phyloP scores from a whole-genome alignment of 73 alveolate species.

The Tetrahymena elliotti region DNA sequence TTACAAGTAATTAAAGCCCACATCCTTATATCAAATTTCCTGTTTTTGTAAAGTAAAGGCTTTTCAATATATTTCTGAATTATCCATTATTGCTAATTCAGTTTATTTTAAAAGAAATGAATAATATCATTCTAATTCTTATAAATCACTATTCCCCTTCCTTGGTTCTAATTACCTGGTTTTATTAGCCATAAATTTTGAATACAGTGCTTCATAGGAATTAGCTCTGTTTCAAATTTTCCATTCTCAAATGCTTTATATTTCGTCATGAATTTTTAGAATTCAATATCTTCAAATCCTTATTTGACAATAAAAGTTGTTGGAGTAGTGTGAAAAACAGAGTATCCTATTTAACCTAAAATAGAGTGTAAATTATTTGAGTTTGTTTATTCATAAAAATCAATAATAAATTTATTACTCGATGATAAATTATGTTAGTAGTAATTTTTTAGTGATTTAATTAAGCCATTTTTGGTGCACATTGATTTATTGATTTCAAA shows the following conservation, averaged over 20 bases:
- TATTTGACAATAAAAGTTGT: conserved; percentile 48
- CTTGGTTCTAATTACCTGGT: conserved; percentile 83
- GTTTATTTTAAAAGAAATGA: conserved; percentile 27
- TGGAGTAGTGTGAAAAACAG: conserved; percentile 58
- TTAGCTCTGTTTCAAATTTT: conserved; percentile 27
- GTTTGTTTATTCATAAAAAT: too few relatives aligned
- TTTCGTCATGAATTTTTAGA: conserved; percentile 7
- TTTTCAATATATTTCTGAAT: conserved; percentile 83
- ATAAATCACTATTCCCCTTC: conserved; percentile 86
- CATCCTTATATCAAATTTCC: conserved; percentile 88
- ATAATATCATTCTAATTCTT: conserved; percentile 69
- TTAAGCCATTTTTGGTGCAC: conserved; percentile 48
- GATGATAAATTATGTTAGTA: conserved; percentile 36
- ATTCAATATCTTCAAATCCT: conserved; percentile 43
- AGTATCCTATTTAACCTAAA: conserved; percentile 15
- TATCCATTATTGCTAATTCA: conserved; percentile 51
- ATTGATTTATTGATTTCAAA: conserved; percentile 39
- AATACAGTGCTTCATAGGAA: conserved; percentile 75
- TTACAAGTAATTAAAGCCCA: conserved; percentile 76
- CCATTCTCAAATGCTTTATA: conserved; percentile 47
- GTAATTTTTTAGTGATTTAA: conserved; percentile 43
- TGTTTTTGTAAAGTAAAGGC: conserved; percentile 73
- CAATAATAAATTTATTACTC: background rate
- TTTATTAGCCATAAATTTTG: conserved; percentile 84
- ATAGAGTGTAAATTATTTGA: too few relatives aligned